Base-by-base conservation (phyloP, 2,329 filamentous ascomycete genomes). In the Ophiostoma montium region DNA sequence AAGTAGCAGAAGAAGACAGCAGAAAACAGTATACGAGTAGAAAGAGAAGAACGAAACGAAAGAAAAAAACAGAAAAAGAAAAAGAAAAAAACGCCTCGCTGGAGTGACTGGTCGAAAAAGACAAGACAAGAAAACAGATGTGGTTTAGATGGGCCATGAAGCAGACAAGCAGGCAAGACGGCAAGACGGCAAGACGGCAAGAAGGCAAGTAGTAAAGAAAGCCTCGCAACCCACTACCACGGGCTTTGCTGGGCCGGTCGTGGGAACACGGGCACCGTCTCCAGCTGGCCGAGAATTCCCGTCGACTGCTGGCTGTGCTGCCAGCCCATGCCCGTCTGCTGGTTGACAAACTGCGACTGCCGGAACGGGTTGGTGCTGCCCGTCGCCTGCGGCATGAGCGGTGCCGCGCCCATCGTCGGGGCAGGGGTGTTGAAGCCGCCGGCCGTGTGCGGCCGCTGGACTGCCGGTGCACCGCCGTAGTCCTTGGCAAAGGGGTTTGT, bases 281-380 rank as follows among this genome's bases (percentile, higher is more conserved):
- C 75, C 39, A 96, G 60, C 55, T 84, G 78, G 60, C 95, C 86
- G 48, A 92, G 61, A 8, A 80, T 83, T 4, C 88, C 87, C 55
- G 94, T 84, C 4, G 92, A 90, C 9, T 83, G 76, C 59, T 86
- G 78, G 53, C 78, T 77, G 54, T 82, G 75, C 63, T 95, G 89
- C 87, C 92, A 96, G 2, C 86, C 86, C 63, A 86, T 74, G 1
- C 90, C 89, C 0, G 88, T 94, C 54, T 80, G 74, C 59, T 94
- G 88, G 60, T 94, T 92, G 47, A 94, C 82, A 63, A 95, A 94
- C 4, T 82, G 80, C 42, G 84, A 86, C 61, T 96, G 88, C 15
- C 92, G 78, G 74, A 96, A 96, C 1, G 92, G 92, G 59, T 98
- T 98, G 2, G 89, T 95, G 59, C 78, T 87, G 9, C 88, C 89